Base-by-base conservation (phyloP, 192 early-diverging fungal genomes). In the Coemansia guatemalensis region DNA sequence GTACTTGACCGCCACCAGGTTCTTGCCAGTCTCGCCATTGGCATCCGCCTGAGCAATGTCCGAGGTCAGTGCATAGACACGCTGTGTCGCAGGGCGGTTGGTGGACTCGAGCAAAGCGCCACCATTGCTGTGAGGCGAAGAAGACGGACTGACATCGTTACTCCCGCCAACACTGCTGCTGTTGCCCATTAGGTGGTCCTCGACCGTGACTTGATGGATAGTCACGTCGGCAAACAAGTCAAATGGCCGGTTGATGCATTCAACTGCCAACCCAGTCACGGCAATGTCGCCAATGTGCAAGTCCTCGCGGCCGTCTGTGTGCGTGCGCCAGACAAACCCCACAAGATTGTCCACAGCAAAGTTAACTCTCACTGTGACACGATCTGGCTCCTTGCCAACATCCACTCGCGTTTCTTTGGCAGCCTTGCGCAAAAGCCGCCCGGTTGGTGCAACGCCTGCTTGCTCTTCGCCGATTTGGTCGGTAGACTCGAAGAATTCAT, bases 171-270 rank as follows among this genome's bases (percentile, higher is more conserved):
- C 26, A 35, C 24, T 24, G 32, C 51, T 57, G 29, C 25, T 65
- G 53, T 57, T 64, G 20, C 26, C 35, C 50, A 77, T 60, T 9
- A 82, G 51, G 12, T 74, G 73, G 82, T 97, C 93, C 22, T 90
- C 88, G 8, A 95, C 84, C 52, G 85, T 84, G 22, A 96, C 79
- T n/a, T 91, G 86, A 30, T 89, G 85, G 17, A 98, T 88, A 0
- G 84, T 82, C 26, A 95, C 86, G 21, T 86, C 78, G 2, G 93
- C 89, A 18, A 84, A 81, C 62, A 84, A 39, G 35, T 79, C 77
- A 49, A 86, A 85, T 4, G 92, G 88, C 23, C 89, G 85, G 51
- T 87, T 84, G 48, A 79, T 81, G 53, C 92, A 90, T 30, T 86
- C 58, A 0, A 98, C 69, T 9, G 82, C 75, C 61, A 96, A 86